Percentiles rank a stretch among this genome's conserved stretches.
These are phyloP conservation scores for Madurella mycetomatis DNA, from an alignment of 2,329 filamentous ascomycete species.

Conservation along the genomic window DNA sequence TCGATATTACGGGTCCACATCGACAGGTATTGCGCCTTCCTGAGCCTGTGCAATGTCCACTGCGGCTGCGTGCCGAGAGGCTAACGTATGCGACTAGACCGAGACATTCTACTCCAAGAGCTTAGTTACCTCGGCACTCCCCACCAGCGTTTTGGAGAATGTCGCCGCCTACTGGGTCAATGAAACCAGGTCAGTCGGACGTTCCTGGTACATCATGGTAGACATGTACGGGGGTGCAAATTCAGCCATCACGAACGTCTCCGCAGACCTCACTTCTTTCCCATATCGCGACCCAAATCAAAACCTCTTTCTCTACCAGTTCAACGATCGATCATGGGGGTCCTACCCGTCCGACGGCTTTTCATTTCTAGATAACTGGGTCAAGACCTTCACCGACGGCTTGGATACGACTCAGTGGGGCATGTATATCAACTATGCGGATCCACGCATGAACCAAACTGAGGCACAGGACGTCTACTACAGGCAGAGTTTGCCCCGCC, in stretches of 20 bases:
- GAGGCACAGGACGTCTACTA: conserved; percentile 49
- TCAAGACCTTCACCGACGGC: conserved; percentile 31
- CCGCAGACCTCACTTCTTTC: conserved; percentile 32
- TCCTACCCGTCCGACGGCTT: conserved; percentile 36
- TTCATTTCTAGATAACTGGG: conserved; percentile 39
- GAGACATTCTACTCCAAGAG: conserved; percentile 32
- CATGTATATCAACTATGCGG: conserved; percentile 52
- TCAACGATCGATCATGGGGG: conserved; percentile 38
- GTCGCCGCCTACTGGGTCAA: conserved; percentile 29
- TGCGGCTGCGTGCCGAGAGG: neutral
- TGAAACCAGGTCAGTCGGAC: conserved; percentile 21
- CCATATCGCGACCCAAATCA: conserved; percentile 32
- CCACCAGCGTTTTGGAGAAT: conserved; percentile 22
- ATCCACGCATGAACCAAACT: conserved; percentile 42
- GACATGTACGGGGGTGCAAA: conserved; percentile 34
- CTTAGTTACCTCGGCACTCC: conserved; percentile 27
- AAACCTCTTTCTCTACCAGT: conserved; percentile 48
- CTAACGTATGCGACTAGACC: conserved; percentile 12
- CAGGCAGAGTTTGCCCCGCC: conserved; percentile 34
- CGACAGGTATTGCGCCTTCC: conserved; percentile 14
- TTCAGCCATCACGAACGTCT: conserved; percentile 33
- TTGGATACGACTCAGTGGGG: conserved; percentile 37
- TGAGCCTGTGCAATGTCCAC: neutral
- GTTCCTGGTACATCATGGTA: conserved; percentile 33
- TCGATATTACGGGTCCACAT: conserved; percentile 27